Conservation (phyloP, 2,329 filamentous ascomycete species). For the Ascochyta koolunga region DNA sequence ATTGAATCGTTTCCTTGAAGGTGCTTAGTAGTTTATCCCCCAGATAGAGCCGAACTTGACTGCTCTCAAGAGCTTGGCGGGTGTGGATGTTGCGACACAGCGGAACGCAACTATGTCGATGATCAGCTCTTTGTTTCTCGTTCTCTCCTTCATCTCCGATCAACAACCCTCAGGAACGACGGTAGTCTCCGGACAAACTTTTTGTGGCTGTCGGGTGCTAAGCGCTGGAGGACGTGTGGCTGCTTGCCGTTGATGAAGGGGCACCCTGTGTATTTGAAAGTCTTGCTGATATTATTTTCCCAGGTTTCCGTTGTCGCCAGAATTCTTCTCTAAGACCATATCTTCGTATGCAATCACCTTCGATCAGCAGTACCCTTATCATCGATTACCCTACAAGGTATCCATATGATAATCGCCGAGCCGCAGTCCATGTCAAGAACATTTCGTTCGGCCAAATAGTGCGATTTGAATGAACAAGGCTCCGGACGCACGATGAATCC, state of each 20-base stretch:
- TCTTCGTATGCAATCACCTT: neutral
- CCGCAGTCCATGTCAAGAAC: too few relatives aligned
- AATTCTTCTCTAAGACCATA: too few relatives aligned
- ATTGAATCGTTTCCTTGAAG: neutral
- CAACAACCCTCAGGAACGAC: neutral
- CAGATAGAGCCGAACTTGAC: neutral
- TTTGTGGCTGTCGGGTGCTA: neutral
- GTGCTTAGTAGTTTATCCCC: neutral
- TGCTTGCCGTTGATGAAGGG: constrained; percentile 1
- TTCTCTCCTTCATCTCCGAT: neutral
- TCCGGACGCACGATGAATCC: too few relatives aligned
- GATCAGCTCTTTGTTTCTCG: neutral
- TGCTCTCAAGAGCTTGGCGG: too few relatives aligned
- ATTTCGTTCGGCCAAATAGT: too few relatives aligned
- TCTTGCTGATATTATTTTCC: neutral
- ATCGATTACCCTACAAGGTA: neutral
- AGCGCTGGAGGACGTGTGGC: constrained; percentile 2
- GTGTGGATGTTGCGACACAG: neutral
- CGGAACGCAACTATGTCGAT: neutral
- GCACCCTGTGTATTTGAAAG: constrained; percentile 3
- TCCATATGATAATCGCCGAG: too few relatives aligned
- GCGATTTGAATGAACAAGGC: too few relatives aligned
- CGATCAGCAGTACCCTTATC: neutral
- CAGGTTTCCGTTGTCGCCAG: neutral
- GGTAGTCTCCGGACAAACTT: neutral